These are phyloP conservation scores for Sugiyamaella qingdaonensis DNA, from an alignment of 805 yeast genomes.

Conservation along the genomic window DNA sequence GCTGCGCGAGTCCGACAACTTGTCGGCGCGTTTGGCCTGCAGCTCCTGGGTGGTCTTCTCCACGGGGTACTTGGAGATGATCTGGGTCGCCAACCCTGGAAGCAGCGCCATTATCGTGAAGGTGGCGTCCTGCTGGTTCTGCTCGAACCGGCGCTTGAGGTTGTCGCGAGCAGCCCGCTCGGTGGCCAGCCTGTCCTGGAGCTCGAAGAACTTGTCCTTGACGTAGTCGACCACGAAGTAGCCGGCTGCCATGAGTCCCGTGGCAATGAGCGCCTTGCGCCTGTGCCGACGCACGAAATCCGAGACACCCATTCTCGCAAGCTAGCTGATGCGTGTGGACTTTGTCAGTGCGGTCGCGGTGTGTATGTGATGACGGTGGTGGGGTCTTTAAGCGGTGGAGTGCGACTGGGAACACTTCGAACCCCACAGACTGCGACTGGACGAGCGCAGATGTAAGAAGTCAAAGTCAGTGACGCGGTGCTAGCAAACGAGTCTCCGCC, in stretches of 20 bases:
- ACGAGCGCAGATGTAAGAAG: too few species aligned
- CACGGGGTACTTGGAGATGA: conserved; percentile 59
- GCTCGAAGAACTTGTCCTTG: conserved; percentile 42
- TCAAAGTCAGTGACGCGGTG: too few species aligned
- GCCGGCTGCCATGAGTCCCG: conserved; percentile 43
- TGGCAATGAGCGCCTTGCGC: conserved; percentile 40
- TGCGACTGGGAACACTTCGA: too few species aligned
- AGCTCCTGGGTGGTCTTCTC: conserved; percentile 69
- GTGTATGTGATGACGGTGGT: too few species aligned
- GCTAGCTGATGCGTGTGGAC: neutral
- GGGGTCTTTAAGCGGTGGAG: too few species aligned
- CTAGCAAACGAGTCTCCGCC: too few species aligned
- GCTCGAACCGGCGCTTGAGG: conserved; percentile 77
- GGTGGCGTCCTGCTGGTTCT: conserved; percentile 86
- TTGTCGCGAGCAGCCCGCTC: conserved; percentile 62
- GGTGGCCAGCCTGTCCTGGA: conserved; percentile 49
- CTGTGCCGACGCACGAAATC: conserved; percentile 43
- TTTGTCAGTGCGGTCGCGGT: too few species aligned
- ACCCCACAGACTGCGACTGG: too few species aligned
- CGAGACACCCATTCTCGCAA: conserved; percentile 21
- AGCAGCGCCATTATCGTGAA: conserved; percentile 77
- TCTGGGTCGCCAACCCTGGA: conserved; percentile 68
- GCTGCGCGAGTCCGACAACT: conserved; percentile 1
- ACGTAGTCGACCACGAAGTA: conserved; percentile 44
- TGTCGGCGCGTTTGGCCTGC: conserved; percentile 49